phyloP scores from a whole-genome alignment of 495 filamentous ascomycete genomes.

The Staphylotrichum tortipilum region DNA sequence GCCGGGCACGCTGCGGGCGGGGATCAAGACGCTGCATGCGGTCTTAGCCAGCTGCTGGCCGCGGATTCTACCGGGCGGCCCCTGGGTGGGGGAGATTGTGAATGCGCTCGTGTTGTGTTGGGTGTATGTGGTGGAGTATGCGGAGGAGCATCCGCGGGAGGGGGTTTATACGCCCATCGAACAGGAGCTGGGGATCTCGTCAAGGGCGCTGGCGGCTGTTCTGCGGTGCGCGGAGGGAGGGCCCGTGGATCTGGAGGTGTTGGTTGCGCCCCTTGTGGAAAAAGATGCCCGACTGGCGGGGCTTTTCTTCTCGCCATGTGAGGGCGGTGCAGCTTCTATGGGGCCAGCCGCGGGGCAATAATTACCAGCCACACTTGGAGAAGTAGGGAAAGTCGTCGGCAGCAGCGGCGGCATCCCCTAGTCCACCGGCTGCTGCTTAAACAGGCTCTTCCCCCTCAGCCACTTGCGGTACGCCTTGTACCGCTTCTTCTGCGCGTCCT shows the following conservation, averaged over 20 bases:
- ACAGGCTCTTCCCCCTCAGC: conserved; percentile 84
- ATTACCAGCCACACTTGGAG: no score
- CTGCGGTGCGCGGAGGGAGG: conserved; percentile 19
- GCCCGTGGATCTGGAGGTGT: no score
- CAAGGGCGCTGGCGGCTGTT: conserved; percentile 23
- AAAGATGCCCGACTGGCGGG: conserved; percentile 34
- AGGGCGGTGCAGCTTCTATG: no score
- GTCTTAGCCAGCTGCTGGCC: conserved; percentile 68
- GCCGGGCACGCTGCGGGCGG: conserved; percentile 45
- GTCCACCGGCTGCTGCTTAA: conserved; percentile 78
- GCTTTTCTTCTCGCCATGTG: conserved; percentile 34
- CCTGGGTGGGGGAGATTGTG: conserved; percentile 63
- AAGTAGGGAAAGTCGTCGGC: no score
- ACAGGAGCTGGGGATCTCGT: conserved; percentile 36
- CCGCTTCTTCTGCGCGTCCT: conserved; percentile 79
- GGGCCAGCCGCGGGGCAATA: no score
- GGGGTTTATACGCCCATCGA: conserved; percentile 27
- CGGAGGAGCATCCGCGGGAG: conserved; percentile 13
- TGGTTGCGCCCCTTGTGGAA: conserved; percentile 29
- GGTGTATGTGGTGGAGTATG: conserved; percentile 48
- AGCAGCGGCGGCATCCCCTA: conserved; percentile 30
- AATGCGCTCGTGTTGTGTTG: conserved; percentile 58
- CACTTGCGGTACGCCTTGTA: conserved; percentile 95
- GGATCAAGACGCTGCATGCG: conserved; percentile 45
- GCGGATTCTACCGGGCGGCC: conserved; percentile 44